Conservation (phyloP, 495 filamentous ascomycete species). For the Pyrenopolyporus hunteri region DNA sequence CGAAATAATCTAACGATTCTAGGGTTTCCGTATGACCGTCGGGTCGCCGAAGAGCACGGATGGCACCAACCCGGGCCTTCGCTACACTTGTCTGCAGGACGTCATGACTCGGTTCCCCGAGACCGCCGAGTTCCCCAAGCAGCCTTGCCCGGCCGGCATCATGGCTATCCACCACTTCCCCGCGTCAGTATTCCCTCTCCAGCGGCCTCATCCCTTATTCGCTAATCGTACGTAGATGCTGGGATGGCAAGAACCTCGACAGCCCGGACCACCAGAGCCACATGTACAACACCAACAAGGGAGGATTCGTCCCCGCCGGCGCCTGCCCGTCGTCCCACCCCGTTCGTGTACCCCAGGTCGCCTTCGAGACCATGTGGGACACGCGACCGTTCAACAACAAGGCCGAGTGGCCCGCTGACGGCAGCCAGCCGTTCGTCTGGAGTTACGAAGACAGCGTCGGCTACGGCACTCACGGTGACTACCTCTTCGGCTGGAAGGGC, state of each 20-base stretch:
- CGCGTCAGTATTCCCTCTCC: constrained; percentile 36
- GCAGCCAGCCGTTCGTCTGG: constrained; percentile 44
- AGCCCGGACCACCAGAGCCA: constrained; percentile 56
- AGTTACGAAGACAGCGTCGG: constrained; percentile 45
- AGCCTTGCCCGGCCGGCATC: constrained; percentile 45
- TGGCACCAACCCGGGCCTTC: constrained; percentile 40
- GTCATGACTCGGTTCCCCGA: constrained; percentile 45
- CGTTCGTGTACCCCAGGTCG: constrained; percentile 46
- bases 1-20: constrained; percentile 16
- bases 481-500: constrained; percentile 53
- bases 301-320: constrained; percentile 34
- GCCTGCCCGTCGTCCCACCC: constrained; percentile 51
- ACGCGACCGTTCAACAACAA: constrained; percentile 46
- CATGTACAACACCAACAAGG: constrained; percentile 43
- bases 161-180: constrained; percentile 49
- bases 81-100: constrained; percentile 45
- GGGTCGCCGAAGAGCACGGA: constrained; percentile 41
- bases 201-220: neutral
- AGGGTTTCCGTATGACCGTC: constrained; percentile 52
- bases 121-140: constrained; percentile 37
- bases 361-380: constrained; percentile 54
- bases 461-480: constrained; percentile 51
- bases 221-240: constrained; percentile 41
- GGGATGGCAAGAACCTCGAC: constrained; percentile 57
- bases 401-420: constrained; percentile 46